Percentiles rank a stretch among this genome's conserved stretches.
These are phyloP conservation scores for Cladophialophora carrionii DNA, from an alignment of 2,329 filamentous ascomycete genomes.

Conservation along the genomic window DNA sequence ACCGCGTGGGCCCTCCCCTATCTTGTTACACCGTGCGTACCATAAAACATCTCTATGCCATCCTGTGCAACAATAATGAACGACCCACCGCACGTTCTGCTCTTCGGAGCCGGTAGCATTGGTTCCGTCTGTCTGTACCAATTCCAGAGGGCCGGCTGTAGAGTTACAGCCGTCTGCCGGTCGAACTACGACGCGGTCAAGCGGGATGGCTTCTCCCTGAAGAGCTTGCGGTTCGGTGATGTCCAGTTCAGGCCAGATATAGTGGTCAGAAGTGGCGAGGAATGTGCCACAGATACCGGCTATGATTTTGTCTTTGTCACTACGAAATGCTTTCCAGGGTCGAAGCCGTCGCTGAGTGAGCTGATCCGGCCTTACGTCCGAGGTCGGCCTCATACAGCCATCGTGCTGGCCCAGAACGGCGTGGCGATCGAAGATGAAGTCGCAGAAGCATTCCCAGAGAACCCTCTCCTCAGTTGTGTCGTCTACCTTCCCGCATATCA, in stretches of 20 bases:
- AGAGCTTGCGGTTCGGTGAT: constrained; percentile 65
- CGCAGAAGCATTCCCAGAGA: constrained; percentile 54
- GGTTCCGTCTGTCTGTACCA: constrained; percentile 39
- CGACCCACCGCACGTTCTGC: constrained; percentile 34
- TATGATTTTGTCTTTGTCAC: constrained; percentile 62
- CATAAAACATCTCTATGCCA: neutral
- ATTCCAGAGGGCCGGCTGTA: constrained; percentile 43
- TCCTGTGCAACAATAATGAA: constrained; percentile 8
- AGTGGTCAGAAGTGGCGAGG: constrained; percentile 63
- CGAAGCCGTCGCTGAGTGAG: constrained; percentile 53
- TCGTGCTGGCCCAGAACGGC: constrained; percentile 65
- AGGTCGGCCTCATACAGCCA: constrained; percentile 51
- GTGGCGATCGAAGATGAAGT: constrained; percentile 64
- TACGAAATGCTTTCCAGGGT: constrained; percentile 63
- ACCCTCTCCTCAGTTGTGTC: constrained; percentile 58
- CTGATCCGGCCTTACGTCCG: constrained; percentile 59
- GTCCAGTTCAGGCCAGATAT: constrained; percentile 65
- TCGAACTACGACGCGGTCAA: constrained; percentile 60
- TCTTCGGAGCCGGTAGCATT: constrained; percentile 37
- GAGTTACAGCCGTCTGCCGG: constrained; percentile 60
- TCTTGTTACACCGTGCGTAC: neutral
- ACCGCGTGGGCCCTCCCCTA: neutral
- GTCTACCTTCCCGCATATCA: constrained; percentile 60
- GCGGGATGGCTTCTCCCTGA: constrained; percentile 57
- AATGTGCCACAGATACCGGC: constrained; percentile 46